Evolutionary conservation across 2,329 filamentous ascomycete species (phyloP).

Genomic region (Grosmannia huntii): DNA sequence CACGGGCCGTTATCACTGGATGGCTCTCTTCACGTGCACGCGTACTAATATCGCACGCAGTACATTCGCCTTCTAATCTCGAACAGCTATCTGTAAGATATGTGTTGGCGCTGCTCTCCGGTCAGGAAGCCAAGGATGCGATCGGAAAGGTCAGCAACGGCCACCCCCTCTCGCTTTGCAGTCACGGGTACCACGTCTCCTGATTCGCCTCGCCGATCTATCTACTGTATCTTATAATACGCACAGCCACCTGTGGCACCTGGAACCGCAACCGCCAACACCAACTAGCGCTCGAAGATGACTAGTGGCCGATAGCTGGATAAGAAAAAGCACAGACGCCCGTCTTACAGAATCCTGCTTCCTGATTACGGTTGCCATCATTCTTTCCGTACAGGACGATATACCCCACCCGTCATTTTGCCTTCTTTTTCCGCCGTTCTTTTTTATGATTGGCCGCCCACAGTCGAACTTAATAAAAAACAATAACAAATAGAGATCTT

Average conservation of each 20-base stretch:
- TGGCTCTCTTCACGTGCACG: not conserved
- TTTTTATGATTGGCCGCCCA: slow-evolving; percentile 29
- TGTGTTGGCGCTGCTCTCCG: too few species aligned
- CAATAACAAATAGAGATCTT: not conserved
- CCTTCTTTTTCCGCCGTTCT: slow-evolving; percentile 7
- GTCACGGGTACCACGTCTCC: not conserved
- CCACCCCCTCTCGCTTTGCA: not conserved
- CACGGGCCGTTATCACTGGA: not conserved
- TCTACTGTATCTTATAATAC: not conserved
- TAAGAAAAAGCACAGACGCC: not conserved
- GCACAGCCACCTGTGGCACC: slow-evolving; percentile 1
- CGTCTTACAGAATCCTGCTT: too few species aligned
- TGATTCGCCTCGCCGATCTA: not conserved
- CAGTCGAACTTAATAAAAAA: not conserved
- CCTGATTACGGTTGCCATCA: not conserved
- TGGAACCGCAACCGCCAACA: not conserved
- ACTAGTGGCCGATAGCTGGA: not conserved
- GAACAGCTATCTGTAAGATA: too few species aligned
- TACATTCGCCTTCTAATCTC: too few species aligned
- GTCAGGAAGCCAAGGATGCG: not conserved
- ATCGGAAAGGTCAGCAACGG: not conserved
- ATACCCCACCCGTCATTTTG: not conserved
- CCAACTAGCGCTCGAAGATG: not conserved
- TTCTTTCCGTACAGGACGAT: not conserved
- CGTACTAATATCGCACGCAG: not conserved